A percentile compares a stretch with the other conserved stretches of the same genome.
These are phyloP conservation scores for Mycosphaerella sp. DNA, from an alignment of 2,329 filamentous ascomycete species.

Conservation along the genomic window DNA sequence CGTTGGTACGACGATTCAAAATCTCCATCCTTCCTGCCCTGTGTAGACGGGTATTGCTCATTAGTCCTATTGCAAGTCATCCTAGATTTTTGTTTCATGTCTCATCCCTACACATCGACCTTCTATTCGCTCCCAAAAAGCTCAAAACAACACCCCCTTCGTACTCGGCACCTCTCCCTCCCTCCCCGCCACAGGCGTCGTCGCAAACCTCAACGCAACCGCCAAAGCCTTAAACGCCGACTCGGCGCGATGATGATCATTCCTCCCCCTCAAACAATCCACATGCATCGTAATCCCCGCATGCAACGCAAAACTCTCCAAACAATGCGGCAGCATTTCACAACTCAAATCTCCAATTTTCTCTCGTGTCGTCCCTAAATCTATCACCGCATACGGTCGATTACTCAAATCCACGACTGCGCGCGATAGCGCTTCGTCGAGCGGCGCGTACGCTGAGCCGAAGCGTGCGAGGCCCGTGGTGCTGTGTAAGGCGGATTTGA, in stretches of 20 bases:
- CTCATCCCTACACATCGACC: no score
- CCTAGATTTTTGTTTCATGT: no score
- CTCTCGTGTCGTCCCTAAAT: conserved; percentile 80
- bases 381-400: conserved; percentile 75
- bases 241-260: conserved; percentile 95
- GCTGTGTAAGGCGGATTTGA: conserved; percentile 70
- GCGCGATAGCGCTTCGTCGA: conserved; percentile 90
- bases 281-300: conserved; percentile 92
- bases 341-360: conserved; percentile 88
- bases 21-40: no score
- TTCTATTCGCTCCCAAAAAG: background rate
- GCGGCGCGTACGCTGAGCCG: conserved; percentile 83
- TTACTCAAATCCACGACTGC: conserved; percentile 94
- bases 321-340: conserved; percentile 95
- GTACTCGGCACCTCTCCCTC: conserved; percentile 94
- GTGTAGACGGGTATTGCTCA: no score
- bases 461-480: conserved; percentile 82
- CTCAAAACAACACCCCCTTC: conserved; percentile 70
- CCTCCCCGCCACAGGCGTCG: conserved; percentile 64
- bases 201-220: conserved; percentile 74
- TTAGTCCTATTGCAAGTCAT: no score
- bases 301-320: conserved; percentile 89
- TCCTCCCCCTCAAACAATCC: conserved; percentile 80
- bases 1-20: no score
- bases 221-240: conserved; percentile 96